Conservation (phyloP, 179 eudicot genomes). For the Silene coronaria region DNA sequence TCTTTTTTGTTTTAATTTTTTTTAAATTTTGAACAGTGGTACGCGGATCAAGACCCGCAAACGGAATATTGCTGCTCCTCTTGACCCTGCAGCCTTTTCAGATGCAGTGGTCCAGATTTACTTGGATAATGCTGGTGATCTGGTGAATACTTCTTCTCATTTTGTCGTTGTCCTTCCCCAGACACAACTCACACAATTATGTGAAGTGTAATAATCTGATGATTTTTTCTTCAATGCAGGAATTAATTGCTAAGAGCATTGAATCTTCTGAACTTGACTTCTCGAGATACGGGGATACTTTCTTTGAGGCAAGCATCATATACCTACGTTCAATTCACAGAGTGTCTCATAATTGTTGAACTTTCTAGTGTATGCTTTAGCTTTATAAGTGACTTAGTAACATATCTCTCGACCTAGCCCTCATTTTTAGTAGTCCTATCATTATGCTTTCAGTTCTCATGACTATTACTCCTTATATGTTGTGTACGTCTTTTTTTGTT, state of each 20-base stretch:
- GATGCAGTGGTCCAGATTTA: slow-evolving; percentile 99
- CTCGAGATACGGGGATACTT: slow-evolving; percentile 98
- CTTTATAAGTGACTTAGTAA: background rate
- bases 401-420: background rate
- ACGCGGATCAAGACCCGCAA: slow-evolving; percentile 99
- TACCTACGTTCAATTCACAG: background rate
- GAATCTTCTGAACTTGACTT: slow-evolving; percentile 94
- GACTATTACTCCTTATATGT: background rate
- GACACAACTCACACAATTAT: background rate
- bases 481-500: background rate
- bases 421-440: background rate
- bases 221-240: slow-evolving; percentile 40
- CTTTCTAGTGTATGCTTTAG: background rate
- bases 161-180: background rate
- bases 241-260: slow-evolving; percentile 81
- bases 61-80: slow-evolving; percentile 99
- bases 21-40: slow-evolving; percentile 49
- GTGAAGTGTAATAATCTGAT: background rate
- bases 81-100: slow-evolving; percentile 99
- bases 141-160: slow-evolving; percentile 41
- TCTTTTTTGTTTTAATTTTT: slow-evolving; percentile 5
- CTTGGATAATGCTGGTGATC: slow-evolving; percentile 99
- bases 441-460: background rate
- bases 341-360: background rate
- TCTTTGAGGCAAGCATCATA: slow-evolving; percentile 69